Evolutionary conservation across 139 green algal genomes (phyloP).

Genomic region (Eudorina sp.): DNA sequence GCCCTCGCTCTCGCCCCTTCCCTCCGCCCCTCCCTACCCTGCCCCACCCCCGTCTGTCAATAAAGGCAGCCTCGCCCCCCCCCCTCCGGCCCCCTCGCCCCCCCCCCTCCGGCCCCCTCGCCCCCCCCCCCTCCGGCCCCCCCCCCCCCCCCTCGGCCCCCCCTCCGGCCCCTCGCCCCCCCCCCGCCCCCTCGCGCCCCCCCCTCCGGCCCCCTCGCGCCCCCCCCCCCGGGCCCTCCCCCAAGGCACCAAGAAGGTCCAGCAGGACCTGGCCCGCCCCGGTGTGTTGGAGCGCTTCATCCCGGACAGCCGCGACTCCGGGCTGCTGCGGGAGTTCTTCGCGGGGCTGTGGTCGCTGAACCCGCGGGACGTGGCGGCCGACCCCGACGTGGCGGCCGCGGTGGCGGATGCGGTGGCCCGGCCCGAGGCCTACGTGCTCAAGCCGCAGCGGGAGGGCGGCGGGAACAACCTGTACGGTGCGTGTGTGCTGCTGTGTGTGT

Average conservation of each 20-base stretch:
- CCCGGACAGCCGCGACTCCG: not conserved
- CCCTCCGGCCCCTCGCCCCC: no score
- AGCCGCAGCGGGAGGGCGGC: constrained; percentile 95
- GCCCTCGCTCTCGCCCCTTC: no score
- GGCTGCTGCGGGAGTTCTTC: constrained; percentile 85
- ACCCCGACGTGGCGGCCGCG: constrained; percentile 45
- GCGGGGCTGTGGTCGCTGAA: constrained; percentile 95
- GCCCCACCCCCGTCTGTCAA: no score
- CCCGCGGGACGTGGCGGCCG: constrained; percentile 4
- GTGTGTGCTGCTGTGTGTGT: not conserved
- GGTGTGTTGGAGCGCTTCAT: constrained; percentile 67
- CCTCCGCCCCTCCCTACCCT: no score
- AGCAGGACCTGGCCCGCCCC: constrained; percentile 86
- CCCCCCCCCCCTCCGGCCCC: no score
- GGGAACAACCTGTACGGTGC: constrained; percentile 98
- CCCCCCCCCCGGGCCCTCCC: no score
- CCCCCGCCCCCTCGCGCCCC: no score
- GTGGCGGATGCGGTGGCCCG: constrained; percentile 75
- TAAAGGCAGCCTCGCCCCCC: no score
- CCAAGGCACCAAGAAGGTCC: constrained; percentile 96
- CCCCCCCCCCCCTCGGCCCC: no score
- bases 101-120: no score
- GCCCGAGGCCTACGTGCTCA: constrained; percentile 92
- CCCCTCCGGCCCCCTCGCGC: no score
- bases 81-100: no score